Base-by-base conservation (phyloP, 306 rosid genomes). In the Ochetophila trinervis region DNA sequence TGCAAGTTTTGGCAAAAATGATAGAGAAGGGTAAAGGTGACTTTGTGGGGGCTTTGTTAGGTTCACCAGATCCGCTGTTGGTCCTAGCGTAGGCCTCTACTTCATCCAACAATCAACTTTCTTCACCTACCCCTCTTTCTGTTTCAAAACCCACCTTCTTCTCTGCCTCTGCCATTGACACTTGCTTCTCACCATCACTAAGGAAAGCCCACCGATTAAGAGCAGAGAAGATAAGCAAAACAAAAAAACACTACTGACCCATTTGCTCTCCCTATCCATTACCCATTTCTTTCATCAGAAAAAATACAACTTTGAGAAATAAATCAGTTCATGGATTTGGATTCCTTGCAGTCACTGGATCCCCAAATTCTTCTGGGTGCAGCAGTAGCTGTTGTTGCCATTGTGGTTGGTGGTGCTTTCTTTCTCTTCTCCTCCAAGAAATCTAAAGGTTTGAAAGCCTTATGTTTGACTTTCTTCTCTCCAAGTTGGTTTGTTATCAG, bases 401-500 rank as follows among this genome's bases (percentile, higher is more conserved):
- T 86, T 85, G 95, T 78, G 9, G 63, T 58, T 62, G 90, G 71
- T 64, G 90, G 71, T 64, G 91, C 86, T 62, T 22, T 62, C 65
- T 79, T 74, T 78, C 77, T 88, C 79, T 80, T 69, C 59, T 78
- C 91, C 30, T 85, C 87, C 15, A 83, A 69, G 53, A 91, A 87
- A 81, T 51, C 83, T 67, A 80, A 74, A 82, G 97, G 97, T 91
- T 51, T 61, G 11, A 36, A 50, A 16, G 60, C 49, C 58, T 60
- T 22, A n/a, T 0, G 17, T 56, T 63, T 15, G 18, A 49, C 0
- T 55, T 45, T 18, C 67, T 52, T 42, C 11, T 45, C 13, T 2
- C 8, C 15, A 12, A 4, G 47, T 11, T 50, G 19, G 23, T 50
- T 16, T 50, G 5, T 0, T 50, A 16, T 8, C 11, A 15, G 17